Conservation (phyloP, 176 grass and related monocot species). For the Oryza glumipatula region DNA sequence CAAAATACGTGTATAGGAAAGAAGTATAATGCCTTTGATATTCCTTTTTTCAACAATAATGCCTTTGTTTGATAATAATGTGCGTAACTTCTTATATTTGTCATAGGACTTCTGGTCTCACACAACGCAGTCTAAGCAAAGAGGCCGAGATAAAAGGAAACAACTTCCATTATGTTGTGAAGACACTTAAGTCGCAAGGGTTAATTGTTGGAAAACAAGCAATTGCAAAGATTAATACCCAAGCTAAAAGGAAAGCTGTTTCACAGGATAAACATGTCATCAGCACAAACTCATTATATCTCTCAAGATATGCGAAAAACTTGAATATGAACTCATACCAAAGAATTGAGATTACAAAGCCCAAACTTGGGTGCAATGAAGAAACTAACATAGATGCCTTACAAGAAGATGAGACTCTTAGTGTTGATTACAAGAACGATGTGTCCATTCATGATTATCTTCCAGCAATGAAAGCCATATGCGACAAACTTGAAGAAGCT, state of each 20-base stretch:
- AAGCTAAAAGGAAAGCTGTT: constrained; percentile 46
- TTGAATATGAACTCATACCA: constrained; percentile 87
- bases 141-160: constrained; percentile 74
- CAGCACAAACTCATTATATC: constrained; percentile 83
- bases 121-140: constrained; percentile 73
- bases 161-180: constrained; percentile 89
- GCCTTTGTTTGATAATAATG: background rate
- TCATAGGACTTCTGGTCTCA: constrained; percentile 76
- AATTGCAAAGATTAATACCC: constrained; percentile 69
- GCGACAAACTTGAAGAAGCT: constrained; percentile 86
- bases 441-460: constrained; percentile 75
- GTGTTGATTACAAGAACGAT: constrained; percentile 55
- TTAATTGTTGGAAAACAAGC: constrained; percentile 82
- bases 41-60: too few relatives aligned
- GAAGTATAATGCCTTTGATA: constrained; percentile 17
- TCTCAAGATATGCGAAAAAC: constrained; percentile 75
- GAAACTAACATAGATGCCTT: constrained; percentile 38
- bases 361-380: constrained; percentile 49
- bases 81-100: constrained; percentile 28
- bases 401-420: constrained; percentile 52
- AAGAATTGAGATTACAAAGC: constrained; percentile 89
- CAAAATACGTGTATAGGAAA: background rate
- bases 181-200: constrained; percentile 64
- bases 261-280: constrained; percentile 64
- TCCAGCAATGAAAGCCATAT: constrained; percentile 93